Percentiles rank a stretch among this genome's conserved stretches.
These are phyloP conservation scores for Paecilomyces fulvus DNA, from an alignment of 2,329 filamentous ascomycete genomes.

Conservation along the genomic window DNA sequence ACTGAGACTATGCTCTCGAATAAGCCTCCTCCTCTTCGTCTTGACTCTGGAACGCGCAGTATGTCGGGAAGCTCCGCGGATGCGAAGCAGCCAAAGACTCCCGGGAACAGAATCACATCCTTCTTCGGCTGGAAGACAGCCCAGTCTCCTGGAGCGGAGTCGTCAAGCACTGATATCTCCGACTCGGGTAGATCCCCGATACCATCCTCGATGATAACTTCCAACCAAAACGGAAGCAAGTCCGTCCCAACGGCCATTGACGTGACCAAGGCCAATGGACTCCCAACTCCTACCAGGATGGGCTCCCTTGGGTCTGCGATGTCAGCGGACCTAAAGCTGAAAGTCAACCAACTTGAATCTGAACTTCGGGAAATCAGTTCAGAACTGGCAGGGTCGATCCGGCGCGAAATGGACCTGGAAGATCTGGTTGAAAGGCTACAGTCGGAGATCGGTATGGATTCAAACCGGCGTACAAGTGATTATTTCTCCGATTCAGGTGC, in stretches of 20 bases:
- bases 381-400: slow-evolving; percentile 86
- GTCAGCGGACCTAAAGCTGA: slow-evolving; percentile 40
- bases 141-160: slow-evolving; percentile 47
- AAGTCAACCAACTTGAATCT: slow-evolving; percentile 84
- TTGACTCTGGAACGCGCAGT: slow-evolving; percentile 30
- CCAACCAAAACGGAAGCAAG: slow-evolving; percentile 24
- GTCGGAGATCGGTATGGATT: slow-evolving; percentile 53
- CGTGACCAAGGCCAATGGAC: slow-evolving; percentile 45
- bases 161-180: slow-evolving; percentile 55
- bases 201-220: slow-evolving; percentile 44
- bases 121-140: slow-evolving; percentile 60
- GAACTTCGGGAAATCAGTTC: slow-evolving; percentile 88
- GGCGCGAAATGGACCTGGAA: slow-evolving; percentile 91
- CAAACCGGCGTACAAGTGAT: slow-evolving; percentile 77
- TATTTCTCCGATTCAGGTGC: slow-evolving; percentile 97
- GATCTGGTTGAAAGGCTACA: slow-evolving; percentile 86
- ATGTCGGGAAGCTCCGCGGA: slow-evolving; percentile 26
- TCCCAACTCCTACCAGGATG: slow-evolving; percentile 32
- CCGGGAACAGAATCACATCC: slow-evolving; percentile 51
- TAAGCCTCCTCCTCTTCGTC: slow-evolving; percentile 36
- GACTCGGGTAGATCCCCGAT: slow-evolving; percentile 51
- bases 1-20: slow-evolving; percentile 34
- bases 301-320: slow-evolving; percentile 36
- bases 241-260: slow-evolving; percentile 42
- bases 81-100: slow-evolving; percentile 40